Evolutionary conservation across 1,284 basidiomycete species (phyloP), one percentile per base, ranked within the genome.

Genomic region (Mycena citricolor): DNA sequence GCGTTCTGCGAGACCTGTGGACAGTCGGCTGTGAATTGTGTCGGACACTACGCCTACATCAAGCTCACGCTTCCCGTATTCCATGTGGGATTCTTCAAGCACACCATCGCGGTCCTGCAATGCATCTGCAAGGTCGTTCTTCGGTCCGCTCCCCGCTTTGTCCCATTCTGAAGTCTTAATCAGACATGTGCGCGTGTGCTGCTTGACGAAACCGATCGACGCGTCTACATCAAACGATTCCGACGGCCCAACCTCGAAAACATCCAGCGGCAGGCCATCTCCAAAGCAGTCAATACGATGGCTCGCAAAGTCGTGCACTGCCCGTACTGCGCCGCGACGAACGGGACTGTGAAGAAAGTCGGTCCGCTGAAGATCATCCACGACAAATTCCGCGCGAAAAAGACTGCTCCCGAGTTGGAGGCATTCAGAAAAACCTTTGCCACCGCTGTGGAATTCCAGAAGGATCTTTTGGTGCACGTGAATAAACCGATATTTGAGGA

Each of bases 21-120:
- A 12, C 81, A 94, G 52, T 84, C 83, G 31, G 86, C 92, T 46
- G 89, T 94, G 2, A 93, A 97, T 55, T 99, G 97, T 63, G 94
- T 98, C 5, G 97, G 97, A 1, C 94, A 98, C 66, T 97, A 95
- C 65, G 94, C 94, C 6, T 97, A 95, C 68, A 94, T 97, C 71
- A 95, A 95, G 67, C 80, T 99, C 26, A 84, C 90, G 23, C 83
- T 99, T 11, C 95, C 95, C 0, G 94, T 98, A 11, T 99, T 98
- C 61, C 94, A 99, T 63, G 92, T 98, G 52, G 97, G 97, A 12
- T 99, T 93, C 70, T 97, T 99, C 74, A 93, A 94, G 61, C 93
- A 97, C 52, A 91, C 87, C 11, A 92, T 99, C 47, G 80, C 81
- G 34, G 91, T 99, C 57, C 76, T 99, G 0, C 97, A 99, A 64